These are phyloP conservation scores for Pseudofabraea citricarpa DNA, from an alignment of 2,329 filamentous ascomycete species.

Conservation along the genomic window DNA sequence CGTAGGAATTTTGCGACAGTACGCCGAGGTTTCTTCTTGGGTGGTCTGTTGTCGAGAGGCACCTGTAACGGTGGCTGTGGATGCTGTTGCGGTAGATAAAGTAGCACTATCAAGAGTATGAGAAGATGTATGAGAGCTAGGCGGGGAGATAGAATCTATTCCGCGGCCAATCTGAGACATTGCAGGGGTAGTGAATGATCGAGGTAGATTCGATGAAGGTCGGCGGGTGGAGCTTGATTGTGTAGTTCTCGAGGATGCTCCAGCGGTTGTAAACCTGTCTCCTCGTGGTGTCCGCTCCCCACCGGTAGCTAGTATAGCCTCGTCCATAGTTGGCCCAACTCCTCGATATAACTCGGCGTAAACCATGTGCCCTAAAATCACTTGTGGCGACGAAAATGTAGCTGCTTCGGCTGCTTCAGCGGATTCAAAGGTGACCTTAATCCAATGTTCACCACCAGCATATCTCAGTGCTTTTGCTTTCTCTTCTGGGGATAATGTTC, in stretches of 20 bases:
- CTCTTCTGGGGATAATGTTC: constrained; percentile 65
- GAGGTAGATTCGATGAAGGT: constrained; percentile 15
- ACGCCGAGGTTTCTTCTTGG: constrained; percentile 34
- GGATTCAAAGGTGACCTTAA: constrained; percentile 79
- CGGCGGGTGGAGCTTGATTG: constrained; percentile 10
- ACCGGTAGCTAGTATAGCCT: constrained; percentile 44
- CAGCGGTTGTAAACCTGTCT: constrained; percentile 1
- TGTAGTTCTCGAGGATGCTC: constrained; percentile 8
- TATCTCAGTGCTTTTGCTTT: constrained; percentile 76
- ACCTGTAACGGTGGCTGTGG: constrained; percentile 22
- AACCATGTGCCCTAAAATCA: constrained; percentile 65
- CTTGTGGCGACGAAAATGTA: constrained; percentile 65
- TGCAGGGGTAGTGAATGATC: constrained; percentile 21
- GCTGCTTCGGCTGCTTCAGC: constrained; percentile 66
- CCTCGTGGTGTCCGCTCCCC: constrained; percentile 5
- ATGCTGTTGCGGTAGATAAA: constrained; percentile 29
- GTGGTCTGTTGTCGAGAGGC: constrained; percentile 5
- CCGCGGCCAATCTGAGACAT: constrained; percentile 24
- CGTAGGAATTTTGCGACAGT: constrained; percentile 59
- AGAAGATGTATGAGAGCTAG: constrained; percentile 32
- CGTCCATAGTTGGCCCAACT: constrained; percentile 58
- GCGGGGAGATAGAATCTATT: constrained; percentile 21
- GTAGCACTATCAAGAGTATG: constrained; percentile 56
- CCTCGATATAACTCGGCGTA: constrained; percentile 67
- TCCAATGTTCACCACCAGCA: constrained; percentile 85